Percentiles rank a stretch among this genome's conserved stretches.
Conservation (phyloP, 305 asterid genomes). For the Fraxinus angustifolia region DNA sequence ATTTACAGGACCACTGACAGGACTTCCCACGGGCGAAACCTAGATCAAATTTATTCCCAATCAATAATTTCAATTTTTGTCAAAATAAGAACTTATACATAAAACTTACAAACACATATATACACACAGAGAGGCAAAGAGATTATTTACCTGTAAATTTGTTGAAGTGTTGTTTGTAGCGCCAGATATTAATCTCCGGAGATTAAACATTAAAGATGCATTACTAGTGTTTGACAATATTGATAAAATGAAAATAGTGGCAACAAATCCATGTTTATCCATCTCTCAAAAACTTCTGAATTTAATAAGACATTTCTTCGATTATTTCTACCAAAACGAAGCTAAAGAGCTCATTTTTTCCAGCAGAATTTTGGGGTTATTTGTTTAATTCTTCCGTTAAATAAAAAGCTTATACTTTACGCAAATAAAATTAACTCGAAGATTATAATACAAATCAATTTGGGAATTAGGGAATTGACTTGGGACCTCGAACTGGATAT, state of each 20-base stretch:
- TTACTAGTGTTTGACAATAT: conserved; percentile 27
- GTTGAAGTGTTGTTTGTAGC: conserved; percentile 24
- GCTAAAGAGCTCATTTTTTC: conserved; percentile 22
- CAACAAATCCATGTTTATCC: conserved; percentile 28
- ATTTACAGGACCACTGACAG: conserved; percentile 30
- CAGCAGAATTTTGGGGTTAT: conserved; percentile 12
- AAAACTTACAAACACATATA: neutral
- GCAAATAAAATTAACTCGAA: neutral
- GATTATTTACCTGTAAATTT: conserved; percentile 29
- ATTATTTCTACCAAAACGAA: conserved; percentile 29
- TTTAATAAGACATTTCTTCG: conserved; percentile 13
- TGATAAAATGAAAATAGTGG: conserved; percentile 18
- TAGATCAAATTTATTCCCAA: conserved; percentile 20
- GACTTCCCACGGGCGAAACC: conserved; percentile 39
- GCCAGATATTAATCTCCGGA: conserved; percentile 24
- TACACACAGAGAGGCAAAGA: neutral
- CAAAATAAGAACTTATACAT: neutral
- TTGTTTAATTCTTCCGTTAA: neutral
- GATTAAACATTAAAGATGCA: conserved; percentile 24
- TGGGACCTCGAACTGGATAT: neutral
- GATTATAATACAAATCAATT: neutral
- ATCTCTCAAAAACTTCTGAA: conserved; percentile 22
- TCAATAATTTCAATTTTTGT: neutral
- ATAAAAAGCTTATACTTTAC: conserved; percentile 18
- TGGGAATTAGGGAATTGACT: neutral